Evolutionary conservation across 1,139 yeast species (phyloP), one percentile per base, ranked within the genome.

Genomic region (Pichia cactophila): DNA sequence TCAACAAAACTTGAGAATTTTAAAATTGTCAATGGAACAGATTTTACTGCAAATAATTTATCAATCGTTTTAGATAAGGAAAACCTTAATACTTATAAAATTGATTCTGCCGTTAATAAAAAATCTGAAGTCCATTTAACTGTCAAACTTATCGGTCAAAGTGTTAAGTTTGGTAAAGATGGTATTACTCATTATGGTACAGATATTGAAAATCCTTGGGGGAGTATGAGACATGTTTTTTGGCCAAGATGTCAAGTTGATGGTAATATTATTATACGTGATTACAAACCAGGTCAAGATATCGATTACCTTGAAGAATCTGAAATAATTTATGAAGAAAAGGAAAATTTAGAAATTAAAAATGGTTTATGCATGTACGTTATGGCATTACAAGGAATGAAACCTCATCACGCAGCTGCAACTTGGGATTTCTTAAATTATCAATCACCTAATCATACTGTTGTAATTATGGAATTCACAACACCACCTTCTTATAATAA

Each of bases 361-460:
- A 51, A 60, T 40, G 61, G 58, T 33, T 41, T 57, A 11, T 58
- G 61, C 50, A 85, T 90, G 95, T 89, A 83, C 65, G 96, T 92
- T 46, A 85, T 87, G 95, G 98, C 98, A n/a, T 71, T 89, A 59
- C 98, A 92, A 72, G 97, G 97, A 54, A 90, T 92, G 97, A 92
- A 92, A 69, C 98, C 98, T 14, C 97, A 92, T 68, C 98, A 92
- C 68, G 97, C 97, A 36, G 98, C 98, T 50, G 87, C 95, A 56
- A 71, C 89, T 26, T 92, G 98, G 98, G 94, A 92, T 69, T 92
- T 92, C 67, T 70, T 87, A 58, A 86, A 87, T 69, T 90, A 86
- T 75, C 96, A 88, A 64, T 85, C 95, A 26, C 77, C 81, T 45
- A 72, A 81, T 41, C 73, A 76, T 60, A 75, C 92, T 38, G 95